Evolutionary conservation across 2,329 filamentous ascomycete genomes (phyloP).

Genomic region (Hypoxylon sp.): DNA sequence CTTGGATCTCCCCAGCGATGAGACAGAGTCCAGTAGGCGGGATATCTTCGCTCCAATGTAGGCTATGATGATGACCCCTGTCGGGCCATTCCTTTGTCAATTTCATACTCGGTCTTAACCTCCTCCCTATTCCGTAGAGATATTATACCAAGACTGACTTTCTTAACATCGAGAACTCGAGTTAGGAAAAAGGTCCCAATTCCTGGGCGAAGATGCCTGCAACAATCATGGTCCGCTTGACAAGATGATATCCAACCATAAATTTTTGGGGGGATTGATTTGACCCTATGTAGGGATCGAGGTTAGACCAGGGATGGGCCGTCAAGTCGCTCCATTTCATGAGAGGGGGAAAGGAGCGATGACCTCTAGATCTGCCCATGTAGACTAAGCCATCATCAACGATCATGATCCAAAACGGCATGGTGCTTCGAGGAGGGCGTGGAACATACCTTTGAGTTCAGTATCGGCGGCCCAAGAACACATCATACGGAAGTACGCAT

Average conservation of each 20-base stretch:
- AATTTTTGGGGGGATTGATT: slow-evolving; percentile 12
- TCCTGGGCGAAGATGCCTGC: not conserved
- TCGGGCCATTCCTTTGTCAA: too few relatives aligned
- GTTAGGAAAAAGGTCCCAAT: slow-evolving; percentile 1
- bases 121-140: slow-evolving; percentile 11
- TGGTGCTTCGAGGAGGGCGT: not conserved
- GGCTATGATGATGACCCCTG: not conserved
- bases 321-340: too few relatives aligned
- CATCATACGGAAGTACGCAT: not conserved
- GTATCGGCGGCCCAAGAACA: slow-evolving; percentile 2
- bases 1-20: slow-evolving; percentile 20
- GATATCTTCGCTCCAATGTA: not conserved
- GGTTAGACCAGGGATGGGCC: slow-evolving; percentile 3
- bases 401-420: too few relatives aligned
- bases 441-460: not conserved
- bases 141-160: not conserved
- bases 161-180: slow-evolving; percentile 10
- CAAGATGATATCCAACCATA: slow-evolving; percentile 15
- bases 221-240: slow-evolving; percentile 1
- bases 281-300: slow-evolving; percentile 21
- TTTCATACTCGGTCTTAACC: not conserved
- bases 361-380: not conserved
- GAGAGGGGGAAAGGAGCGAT: too few relatives aligned
- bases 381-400: slow-evolving; percentile 1
- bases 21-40: slow-evolving; percentile 23